These are phyloP conservation scores for Colletotrichum euphorbiae DNA, from an alignment of 2,329 filamentous ascomycete species.

Conservation along the genomic window DNA sequence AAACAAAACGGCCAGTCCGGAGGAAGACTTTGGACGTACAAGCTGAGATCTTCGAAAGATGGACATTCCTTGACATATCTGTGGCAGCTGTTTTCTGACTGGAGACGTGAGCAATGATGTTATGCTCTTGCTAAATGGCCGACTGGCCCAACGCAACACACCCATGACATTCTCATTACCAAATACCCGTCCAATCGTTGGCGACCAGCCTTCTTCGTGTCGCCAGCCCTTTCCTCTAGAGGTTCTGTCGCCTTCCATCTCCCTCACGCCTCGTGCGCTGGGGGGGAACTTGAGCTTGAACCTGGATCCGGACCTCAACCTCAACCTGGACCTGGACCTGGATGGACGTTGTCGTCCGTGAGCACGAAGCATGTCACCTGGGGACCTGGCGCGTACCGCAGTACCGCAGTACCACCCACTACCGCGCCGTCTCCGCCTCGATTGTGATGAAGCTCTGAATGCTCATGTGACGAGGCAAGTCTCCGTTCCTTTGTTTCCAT, in stretches of 20 bases:
- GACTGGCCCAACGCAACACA: slow-evolving; percentile 25
- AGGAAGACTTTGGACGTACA: slow-evolving; percentile 1
- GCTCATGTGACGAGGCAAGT: slow-evolving; percentile 53
- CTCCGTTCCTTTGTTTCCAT: slow-evolving; percentile 60
- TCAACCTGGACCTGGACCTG: slow-evolving; percentile 5
- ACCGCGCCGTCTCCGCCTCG: slow-evolving; percentile 33
- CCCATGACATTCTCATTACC: slow-evolving; percentile 53
- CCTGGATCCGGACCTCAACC: slow-evolving; percentile 21
- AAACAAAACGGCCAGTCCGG: slow-evolving; percentile 20
- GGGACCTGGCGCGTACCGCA: slow-evolving; percentile 16
- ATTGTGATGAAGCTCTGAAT: slow-evolving; percentile 38
- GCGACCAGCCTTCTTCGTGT: slow-evolving; percentile 19
- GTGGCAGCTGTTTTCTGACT: slow-evolving; percentile 15
- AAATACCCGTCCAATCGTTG: slow-evolving; percentile 51
- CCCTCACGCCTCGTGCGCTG: neutral
- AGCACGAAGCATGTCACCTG: slow-evolving; percentile 36
- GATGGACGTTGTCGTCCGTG: slow-evolving; percentile 26
- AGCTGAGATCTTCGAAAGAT: slow-evolving; percentile 21
- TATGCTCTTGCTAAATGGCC: slow-evolving; percentile 22
- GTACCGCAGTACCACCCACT: slow-evolving; percentile 4
- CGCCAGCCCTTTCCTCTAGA: slow-evolving; percentile 32
- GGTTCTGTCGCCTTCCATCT: slow-evolving; percentile 26
- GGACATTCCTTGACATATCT: slow-evolving; percentile 35
- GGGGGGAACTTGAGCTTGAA: neutral
- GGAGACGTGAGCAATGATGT: slow-evolving; percentile 32